Conservation (phyloP, 257 asterid genomes). For the Agastache rugosa region DNA sequence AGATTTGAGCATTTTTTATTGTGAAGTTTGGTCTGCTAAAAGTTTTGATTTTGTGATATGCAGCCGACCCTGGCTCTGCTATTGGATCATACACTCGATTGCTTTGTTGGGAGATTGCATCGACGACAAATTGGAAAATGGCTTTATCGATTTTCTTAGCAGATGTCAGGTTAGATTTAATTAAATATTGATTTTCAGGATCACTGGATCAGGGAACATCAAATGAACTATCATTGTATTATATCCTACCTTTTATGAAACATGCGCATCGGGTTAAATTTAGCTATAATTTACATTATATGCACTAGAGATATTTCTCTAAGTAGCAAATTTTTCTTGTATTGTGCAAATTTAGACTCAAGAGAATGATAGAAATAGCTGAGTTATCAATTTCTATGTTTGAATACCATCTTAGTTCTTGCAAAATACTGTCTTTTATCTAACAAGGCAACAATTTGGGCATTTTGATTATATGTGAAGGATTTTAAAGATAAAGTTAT, state of each 20-base stretch:
- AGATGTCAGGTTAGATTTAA: slow-evolving; percentile 70
- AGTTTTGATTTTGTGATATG: slow-evolving; percentile 32
- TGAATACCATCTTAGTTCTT: not conserved
- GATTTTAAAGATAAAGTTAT: slow-evolving; percentile 6
- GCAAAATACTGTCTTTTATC: not conserved
- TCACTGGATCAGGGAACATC: too few species aligned
- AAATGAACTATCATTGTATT: not conserved
- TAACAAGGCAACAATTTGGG: not conserved
- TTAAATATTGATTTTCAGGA: too few species aligned
- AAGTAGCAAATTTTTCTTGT: not conserved
- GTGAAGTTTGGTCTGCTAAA: slow-evolving; percentile 9
- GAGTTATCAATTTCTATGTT: slow-evolving; percentile 19
- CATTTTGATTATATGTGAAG: not conserved
- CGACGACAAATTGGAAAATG: slow-evolving; percentile 59
- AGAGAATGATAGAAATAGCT: not conserved
- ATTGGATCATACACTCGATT: slow-evolving; percentile 91
- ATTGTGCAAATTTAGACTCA: not conserved
- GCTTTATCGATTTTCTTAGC: slow-evolving; percentile 68
- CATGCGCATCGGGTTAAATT: not conserved
- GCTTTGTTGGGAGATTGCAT: slow-evolving; percentile 80
- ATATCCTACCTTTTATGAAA: not conserved
- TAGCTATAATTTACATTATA: not conserved
- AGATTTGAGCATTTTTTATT: slow-evolving; percentile 11
- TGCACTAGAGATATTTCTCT: not conserved
- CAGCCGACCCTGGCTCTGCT: slow-evolving; percentile 99